Evolutionary conservation across 78 protist genomes (phyloP).

Genomic region (Dictyostelium citrinum): DNA sequence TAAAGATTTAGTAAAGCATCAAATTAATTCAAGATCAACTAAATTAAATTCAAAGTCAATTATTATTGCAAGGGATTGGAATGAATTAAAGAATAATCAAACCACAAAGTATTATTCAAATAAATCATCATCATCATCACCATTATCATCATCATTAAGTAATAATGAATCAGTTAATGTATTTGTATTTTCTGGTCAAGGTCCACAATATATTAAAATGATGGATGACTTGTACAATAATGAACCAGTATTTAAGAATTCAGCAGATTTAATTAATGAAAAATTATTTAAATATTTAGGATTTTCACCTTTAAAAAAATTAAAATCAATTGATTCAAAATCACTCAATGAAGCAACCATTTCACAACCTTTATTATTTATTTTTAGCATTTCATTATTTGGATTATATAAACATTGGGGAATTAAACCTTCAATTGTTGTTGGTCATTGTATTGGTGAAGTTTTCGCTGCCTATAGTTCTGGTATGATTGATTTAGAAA

Average conservation of each 20-base stretch:
- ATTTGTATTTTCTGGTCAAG: constrained; percentile 43
- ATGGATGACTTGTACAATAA: neutral
- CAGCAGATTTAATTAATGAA: neutral
- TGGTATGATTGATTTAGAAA: neutral
- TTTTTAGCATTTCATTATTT: constrained; percentile 26
- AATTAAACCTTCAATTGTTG: constrained; percentile 23
- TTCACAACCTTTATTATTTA: constrained; percentile 35
- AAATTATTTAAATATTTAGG: neutral
- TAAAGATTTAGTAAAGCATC: constrained; percentile 7
- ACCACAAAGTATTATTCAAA: too few relatives aligned
- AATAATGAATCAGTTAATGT: constrained; percentile 19
- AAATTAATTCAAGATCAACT: neutral
- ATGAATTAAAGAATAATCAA: neutral
- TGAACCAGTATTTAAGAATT: neutral
- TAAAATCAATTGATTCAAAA: neutral
- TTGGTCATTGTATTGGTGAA: constrained; percentile 69
- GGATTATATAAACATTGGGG: constrained; percentile 20
- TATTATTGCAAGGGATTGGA: neutral
- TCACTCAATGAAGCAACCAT: constrained; percentile 5
- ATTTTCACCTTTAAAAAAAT: neutral
- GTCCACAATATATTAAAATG: constrained; percentile 60
- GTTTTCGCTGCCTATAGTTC: constrained; percentile 6
- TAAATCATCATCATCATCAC: too few relatives aligned
- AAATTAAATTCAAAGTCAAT: neutral
- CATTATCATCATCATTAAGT: too few relatives aligned